These are phyloP conservation scores for Mycena citricolor DNA, from an alignment of 1,284 basidiomycete species.

Conservation along the genomic window DNA sequence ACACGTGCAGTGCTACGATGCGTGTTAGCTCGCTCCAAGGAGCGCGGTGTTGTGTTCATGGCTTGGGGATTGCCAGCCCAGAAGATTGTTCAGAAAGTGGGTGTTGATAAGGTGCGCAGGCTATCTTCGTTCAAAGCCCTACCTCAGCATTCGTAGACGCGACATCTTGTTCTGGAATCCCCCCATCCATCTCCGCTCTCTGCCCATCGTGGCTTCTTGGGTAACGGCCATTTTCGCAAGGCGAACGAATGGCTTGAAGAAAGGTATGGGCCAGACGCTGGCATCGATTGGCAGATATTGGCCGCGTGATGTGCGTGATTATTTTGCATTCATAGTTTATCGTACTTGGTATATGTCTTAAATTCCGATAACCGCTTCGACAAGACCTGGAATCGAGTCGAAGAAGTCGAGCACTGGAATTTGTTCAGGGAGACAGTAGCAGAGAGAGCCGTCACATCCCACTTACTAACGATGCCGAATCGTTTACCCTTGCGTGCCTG, in stretches of 20 bases:
- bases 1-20: conserved; percentile 56
- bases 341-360: no score
- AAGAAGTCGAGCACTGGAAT: conserved; percentile 42
- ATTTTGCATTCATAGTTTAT: no score
- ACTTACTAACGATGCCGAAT: conserved; percentile 44
- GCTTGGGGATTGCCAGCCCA: conserved; percentile 88
- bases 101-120: conserved; percentile 48
- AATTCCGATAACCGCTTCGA: conserved; percentile 39
- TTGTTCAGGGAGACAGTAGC: background rate
- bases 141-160: conserved; percentile 47
- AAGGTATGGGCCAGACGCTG: conserved; percentile 62
- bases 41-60: conserved; percentile 76
- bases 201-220: conserved; percentile 82
- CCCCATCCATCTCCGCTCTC: conserved; percentile 83
- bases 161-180: conserved; percentile 72
- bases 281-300: conserved; percentile 71
- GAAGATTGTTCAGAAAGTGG: conserved; percentile 74
- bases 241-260: conserved; percentile 82
- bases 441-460: background rate
- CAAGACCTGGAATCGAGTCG: conserved; percentile 37
- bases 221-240: conserved; percentile 85
- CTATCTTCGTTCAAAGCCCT: background rate
- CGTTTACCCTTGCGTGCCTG: conserved; percentile 38
- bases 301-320: no score
- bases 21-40: conserved; percentile 45